A percentile compares a stretch with the other conserved stretches of the same genome.
phyloP scores from a whole-genome alignment of 2,329 filamentous ascomycete species.

The Drechslerella stenobrocha region DNA sequence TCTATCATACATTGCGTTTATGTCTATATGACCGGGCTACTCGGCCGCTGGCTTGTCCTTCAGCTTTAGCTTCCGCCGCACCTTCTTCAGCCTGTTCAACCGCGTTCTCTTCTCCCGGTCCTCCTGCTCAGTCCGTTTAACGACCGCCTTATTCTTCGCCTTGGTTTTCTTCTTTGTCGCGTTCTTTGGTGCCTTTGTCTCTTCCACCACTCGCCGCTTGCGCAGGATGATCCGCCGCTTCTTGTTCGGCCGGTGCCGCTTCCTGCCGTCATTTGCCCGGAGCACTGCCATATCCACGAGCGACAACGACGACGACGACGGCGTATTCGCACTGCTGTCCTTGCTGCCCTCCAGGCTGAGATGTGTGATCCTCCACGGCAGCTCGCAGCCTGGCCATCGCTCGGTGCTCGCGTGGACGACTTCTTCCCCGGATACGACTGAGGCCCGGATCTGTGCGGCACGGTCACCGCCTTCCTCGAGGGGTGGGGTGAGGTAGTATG shows the following conservation, averaged over 20 bases:
- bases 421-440: constrained; percentile 33
- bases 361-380: constrained; percentile 33
- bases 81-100: constrained; percentile 40
- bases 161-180: constrained; percentile 31
- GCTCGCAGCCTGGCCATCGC: constrained; percentile 30
- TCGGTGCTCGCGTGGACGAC: constrained; percentile 20
- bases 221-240: constrained; percentile 29
- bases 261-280: constrained; percentile 3
- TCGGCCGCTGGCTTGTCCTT: constrained; percentile 12
- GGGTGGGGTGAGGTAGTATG: constrained; percentile 43
- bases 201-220: constrained; percentile 6
- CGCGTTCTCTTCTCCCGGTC: constrained; percentile 39
- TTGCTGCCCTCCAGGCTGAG: constrained; percentile 7
- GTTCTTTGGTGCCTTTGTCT: constrained; percentile 22
- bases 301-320: background rate
- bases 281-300: constrained; percentile 2
- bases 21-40: background rate
- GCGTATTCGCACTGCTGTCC: background rate
- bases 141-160: constrained; percentile 25
- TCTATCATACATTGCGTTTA: background rate
- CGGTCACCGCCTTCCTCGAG: constrained; percentile 26
- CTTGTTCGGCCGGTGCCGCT: constrained; percentile 30
- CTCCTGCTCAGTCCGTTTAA: constrained; percentile 36
- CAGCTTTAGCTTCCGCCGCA: constrained; percentile 22
- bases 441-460: constrained; percentile 12